phyloP scores from a whole-genome alignment of 371 early-diverging fungal genomes.

The Mucor velutinosus region DNA sequence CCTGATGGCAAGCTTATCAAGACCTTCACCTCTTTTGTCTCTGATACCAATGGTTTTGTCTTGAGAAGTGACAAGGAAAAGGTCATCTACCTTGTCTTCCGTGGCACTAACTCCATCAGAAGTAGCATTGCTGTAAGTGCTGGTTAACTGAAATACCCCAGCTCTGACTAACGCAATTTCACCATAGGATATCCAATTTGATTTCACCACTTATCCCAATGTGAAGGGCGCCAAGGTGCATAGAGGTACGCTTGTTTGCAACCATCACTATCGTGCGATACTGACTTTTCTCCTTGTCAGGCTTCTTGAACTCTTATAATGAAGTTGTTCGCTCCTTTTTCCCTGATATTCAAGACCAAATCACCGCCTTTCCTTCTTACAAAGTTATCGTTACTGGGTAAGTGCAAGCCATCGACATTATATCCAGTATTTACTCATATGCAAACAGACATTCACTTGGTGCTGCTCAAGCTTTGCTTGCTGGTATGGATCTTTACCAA shows the following conservation, averaged over 20 bases:
- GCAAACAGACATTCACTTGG: conserved; percentile 25
- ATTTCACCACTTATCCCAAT: conserved; percentile 12
- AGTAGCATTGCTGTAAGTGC: conserved; percentile 19
- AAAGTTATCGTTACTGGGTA: conserved; percentile 19
- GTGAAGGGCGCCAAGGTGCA: conserved; percentile 29
- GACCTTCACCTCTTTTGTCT: conserved; percentile 13
- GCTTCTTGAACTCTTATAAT: conserved; percentile 16
- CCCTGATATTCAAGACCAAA: conserved; percentile 13
- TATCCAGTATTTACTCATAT: neutral
- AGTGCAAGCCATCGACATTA: neutral
- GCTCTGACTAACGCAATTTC: neutral
- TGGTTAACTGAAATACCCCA: neutral
- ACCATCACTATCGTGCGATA: neutral
- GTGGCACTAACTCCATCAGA: conserved; percentile 25
- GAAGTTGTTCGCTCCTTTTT: conserved; percentile 9
- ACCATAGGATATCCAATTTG: conserved; percentile 14
- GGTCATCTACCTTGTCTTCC: conserved; percentile 25
- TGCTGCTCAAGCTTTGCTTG: conserved; percentile 27
- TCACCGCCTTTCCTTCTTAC: conserved; percentile 17
- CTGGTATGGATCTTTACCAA: conserved; percentile 28
- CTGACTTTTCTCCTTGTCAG: neutral
- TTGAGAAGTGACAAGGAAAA: conserved; percentile 17
- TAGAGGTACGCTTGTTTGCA: neutral
- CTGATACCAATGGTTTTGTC: conserved; percentile 28
- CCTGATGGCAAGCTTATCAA: conserved; percentile 25